A percentile compares a stretch with the other conserved stretches of the same genome.
phyloP scores from a whole-genome alignment of 164 flowering plant genomes.

The Macadamia integrifolia region DNA sequence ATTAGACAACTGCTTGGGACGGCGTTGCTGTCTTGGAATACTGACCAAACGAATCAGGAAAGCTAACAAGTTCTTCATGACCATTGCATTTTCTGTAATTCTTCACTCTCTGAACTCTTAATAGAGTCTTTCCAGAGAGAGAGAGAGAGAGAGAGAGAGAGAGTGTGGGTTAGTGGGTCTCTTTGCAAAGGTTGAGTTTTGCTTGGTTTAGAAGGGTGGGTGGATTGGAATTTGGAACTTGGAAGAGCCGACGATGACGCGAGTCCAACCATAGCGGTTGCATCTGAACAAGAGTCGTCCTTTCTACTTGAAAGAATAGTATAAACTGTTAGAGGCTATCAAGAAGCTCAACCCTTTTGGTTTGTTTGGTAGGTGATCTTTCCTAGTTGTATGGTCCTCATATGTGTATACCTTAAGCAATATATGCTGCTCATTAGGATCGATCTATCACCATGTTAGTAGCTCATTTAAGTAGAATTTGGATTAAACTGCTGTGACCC shows the following conservation, averaged over 20 bases:
- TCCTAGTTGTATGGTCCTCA: too few relatives aligned
- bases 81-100: background rate
- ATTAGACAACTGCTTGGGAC: slow-evolving; percentile 12
- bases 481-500: too few relatives aligned
- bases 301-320: background rate
- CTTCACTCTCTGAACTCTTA: too few relatives aligned
- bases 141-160: too few relatives aligned
- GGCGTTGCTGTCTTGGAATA: slow-evolving; percentile 3
- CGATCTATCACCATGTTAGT: too few relatives aligned
- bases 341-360: too few relatives aligned
- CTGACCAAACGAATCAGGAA: slow-evolving; percentile 18
- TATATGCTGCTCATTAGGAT: too few relatives aligned
- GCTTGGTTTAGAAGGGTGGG: slow-evolving; percentile 41
- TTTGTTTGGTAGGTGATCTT: too few relatives aligned
- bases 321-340: too few relatives aligned
- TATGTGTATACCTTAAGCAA: too few relatives aligned
- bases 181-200: slow-evolving; percentile 17
- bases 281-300: slow-evolving; percentile 25
- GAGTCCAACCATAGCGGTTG: slow-evolving; percentile 35
- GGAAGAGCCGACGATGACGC: slow-evolving; percentile 14
- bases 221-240: slow-evolving; percentile 21
- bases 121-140: background rate
- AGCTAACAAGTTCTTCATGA: slow-evolving; percentile 25
- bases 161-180: background rate
- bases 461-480: too few relatives aligned